phyloP scores from a whole-genome alignment of 2,329 filamentous ascomycete species.

The Alternaria metachromatica region DNA sequence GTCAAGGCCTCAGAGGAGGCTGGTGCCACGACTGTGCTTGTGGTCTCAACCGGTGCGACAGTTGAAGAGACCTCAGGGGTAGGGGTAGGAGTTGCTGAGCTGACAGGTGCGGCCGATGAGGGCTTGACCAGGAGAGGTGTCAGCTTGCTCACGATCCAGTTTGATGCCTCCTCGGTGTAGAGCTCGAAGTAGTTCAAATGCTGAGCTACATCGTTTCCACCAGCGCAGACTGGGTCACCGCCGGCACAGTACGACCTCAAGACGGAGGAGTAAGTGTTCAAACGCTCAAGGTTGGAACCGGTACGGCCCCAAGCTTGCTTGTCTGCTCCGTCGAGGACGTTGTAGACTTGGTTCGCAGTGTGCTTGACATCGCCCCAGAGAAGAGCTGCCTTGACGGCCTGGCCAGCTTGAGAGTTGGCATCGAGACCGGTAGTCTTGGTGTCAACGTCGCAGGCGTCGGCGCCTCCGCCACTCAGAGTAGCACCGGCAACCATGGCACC shows the following conservation, averaged over 20 bases:
- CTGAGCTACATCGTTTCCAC: neutral
- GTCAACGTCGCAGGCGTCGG: conserved; percentile 8
- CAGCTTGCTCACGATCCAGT: conserved; percentile 10
- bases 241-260: conserved; percentile 12
- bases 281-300: conserved; percentile 4
- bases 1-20: neutral
- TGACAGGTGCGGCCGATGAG: neutral
- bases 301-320: conserved; percentile 11
- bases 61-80: neutral
- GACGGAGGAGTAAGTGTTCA: conserved; percentile 3
- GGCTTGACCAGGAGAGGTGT: conserved; percentile 5
- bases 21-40: neutral
- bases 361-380: conserved; percentile 12
- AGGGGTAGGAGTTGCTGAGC: neutral
- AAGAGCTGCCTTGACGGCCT: conserved; percentile 9
- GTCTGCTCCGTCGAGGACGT: conserved; percentile 12
- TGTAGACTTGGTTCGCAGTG: conserved; percentile 10
- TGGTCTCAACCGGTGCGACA: neutral
- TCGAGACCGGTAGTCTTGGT: conserved; percentile 2
- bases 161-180: conserved; percentile 7
- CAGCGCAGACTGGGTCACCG: conserved; percentile 8
- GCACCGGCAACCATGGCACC: conserved; percentile 9
- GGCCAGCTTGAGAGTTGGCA: neutral
- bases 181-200: conserved; percentile 13
- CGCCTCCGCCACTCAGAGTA: conserved; percentile 9